Evolutionary conservation across 257 asterid species (phyloP).

Genomic region (Misopates orontium): DNA sequence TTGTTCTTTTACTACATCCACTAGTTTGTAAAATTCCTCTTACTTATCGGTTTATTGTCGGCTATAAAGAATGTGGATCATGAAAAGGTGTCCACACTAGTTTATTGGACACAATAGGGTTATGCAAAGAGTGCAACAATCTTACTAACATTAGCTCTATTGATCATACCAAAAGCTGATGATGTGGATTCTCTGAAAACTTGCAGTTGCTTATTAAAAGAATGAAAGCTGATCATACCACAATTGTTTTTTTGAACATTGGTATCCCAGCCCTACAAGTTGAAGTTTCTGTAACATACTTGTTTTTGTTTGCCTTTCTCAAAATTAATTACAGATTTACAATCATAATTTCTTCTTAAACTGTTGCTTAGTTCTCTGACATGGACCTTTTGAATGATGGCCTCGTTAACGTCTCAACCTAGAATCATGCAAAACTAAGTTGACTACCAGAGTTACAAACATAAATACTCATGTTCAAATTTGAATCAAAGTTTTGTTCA

Average conservation of each 20-base stretch:
- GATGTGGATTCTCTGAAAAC: slow-evolving; percentile 93
- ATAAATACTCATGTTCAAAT: too few relatives aligned
- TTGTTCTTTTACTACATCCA: slow-evolving; percentile 6
- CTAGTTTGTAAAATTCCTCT: background rate
- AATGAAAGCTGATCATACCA: slow-evolving; percentile 61
- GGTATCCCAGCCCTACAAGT: background rate
- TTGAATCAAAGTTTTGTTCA: too few relatives aligned
- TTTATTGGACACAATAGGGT: slow-evolving; percentile 54
- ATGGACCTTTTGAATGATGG: background rate
- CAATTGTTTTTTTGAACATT: background rate
- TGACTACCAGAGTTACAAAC: too few relatives aligned
- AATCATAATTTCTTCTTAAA: too few relatives aligned
- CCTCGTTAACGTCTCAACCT: too few relatives aligned
- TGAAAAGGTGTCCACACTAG: slow-evolving; percentile 35
- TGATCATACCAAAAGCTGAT: slow-evolving; percentile 70
- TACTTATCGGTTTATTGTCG: slow-evolving; percentile 35
- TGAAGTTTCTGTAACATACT: background rate
- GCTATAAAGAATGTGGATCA: slow-evolving; percentile 39
- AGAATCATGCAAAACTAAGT: too few relatives aligned
- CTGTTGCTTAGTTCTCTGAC: background rate
- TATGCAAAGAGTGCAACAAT: slow-evolving; percentile 55
- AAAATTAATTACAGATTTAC: too few relatives aligned
- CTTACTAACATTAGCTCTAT: slow-evolving; percentile 52
- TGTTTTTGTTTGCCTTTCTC: background rate
- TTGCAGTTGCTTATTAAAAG: slow-evolving; percentile 80